Percentiles rank a stretch among this genome's conserved stretches.
Conservation (phyloP, 257 asterid species). For the Solanum tacnaense region DNA sequence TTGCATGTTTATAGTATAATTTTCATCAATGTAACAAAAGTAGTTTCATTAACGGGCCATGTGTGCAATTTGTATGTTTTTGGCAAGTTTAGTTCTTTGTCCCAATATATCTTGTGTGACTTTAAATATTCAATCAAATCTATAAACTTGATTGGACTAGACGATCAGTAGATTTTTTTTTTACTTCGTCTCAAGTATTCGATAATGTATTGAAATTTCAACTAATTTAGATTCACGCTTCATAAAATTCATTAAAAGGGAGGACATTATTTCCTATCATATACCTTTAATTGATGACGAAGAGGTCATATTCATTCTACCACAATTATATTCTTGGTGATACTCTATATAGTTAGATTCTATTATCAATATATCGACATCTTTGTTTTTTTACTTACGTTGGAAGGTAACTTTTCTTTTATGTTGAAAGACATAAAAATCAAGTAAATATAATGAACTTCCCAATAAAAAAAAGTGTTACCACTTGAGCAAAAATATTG, state of each 20-base stretch:
- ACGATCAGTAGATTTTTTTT: neutral
- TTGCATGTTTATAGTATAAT: neutral
- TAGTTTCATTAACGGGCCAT: neutral
- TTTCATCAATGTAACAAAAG: neutral
- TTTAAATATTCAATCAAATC: neutral
- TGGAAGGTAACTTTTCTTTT: neutral
- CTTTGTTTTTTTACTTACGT: neutral
- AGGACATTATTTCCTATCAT: neutral
- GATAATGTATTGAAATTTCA: neutral
- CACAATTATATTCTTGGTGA: neutral
- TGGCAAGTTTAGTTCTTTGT: neutral
- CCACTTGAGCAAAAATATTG: neutral
- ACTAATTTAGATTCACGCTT: accelerated
- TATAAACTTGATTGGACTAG: neutral
- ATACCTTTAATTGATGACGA: neutral
- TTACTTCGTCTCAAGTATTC: neutral
- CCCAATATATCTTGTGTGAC: neutral
- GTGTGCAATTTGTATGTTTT: neutral
- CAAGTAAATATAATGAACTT: neutral
- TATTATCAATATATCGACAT: neutral
- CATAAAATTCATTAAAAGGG: neutral
- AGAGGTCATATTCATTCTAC: neutral
- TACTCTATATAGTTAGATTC: neutral
- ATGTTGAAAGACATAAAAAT: neutral
- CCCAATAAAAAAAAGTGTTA: neutral